phyloP scores from a whole-genome alignment of 768 basidiomycete genomes.

The Mrakia gelida region DNA sequence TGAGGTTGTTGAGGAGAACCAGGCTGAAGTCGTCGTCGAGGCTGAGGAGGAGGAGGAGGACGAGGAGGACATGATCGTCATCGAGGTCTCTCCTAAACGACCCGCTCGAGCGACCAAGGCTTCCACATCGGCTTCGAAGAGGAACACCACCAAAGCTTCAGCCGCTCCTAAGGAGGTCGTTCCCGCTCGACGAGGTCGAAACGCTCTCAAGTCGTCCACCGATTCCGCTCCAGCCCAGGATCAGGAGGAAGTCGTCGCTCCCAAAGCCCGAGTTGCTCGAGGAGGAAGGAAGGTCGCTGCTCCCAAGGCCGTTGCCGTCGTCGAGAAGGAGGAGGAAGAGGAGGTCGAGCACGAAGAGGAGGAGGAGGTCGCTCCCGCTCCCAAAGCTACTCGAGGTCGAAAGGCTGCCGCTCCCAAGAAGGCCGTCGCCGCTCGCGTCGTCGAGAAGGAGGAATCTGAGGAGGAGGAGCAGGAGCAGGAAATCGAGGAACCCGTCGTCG shows the following conservation, averaged over 20 bases:
- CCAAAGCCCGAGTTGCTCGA: slow-evolving; percentile 5
- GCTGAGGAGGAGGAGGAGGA: background rate
- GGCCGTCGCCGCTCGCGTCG: background rate
- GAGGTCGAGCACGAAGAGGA: background rate
- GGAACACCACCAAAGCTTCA: background rate
- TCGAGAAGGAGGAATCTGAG: background rate
- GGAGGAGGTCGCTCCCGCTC: slow-evolving; percentile 1
- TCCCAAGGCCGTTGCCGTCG: background rate
- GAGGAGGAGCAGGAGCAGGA: background rate
- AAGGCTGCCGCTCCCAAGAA: slow-evolving; percentile 6
- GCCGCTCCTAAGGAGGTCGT: background rate
- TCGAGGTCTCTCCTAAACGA: slow-evolving; percentile 9
- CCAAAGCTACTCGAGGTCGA: slow-evolving; percentile 9
- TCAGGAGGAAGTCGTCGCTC: background rate
- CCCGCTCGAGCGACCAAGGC: slow-evolving; percentile 11
- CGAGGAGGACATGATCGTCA: slow-evolving; percentile 1
- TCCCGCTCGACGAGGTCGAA: slow-evolving; percentile 7
- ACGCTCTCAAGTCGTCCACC: background rate
- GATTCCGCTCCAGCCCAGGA: background rate
- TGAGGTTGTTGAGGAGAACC: background rate
- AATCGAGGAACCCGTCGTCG: background rate
- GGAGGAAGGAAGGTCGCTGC: slow-evolving; percentile 4
- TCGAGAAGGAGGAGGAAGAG: slow-evolving; percentile 2
- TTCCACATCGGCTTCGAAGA: background rate
- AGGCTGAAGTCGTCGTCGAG: background rate